Percentiles rank a stretch among this genome's conserved stretches.
These are phyloP conservation scores for Chaetomiaceae sp. DNA, from an alignment of 2,329 filamentous ascomycete species.

Conservation along the genomic window DNA sequence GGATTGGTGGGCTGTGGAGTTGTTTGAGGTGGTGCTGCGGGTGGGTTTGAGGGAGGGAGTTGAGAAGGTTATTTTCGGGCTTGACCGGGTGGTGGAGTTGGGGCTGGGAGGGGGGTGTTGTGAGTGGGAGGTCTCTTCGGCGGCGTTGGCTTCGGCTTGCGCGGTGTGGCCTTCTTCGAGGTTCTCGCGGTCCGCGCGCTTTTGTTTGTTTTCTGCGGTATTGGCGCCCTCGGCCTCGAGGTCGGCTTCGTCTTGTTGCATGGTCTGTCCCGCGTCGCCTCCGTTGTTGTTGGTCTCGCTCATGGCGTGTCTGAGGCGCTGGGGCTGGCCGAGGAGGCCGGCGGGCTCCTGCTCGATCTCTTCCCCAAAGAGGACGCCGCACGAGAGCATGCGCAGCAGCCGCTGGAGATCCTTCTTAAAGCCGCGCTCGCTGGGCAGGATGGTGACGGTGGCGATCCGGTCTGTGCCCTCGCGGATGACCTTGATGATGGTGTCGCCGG, in stretches of 20 bases:
- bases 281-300: slow-evolving; percentile 20
- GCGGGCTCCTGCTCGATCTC: slow-evolving; percentile 38
- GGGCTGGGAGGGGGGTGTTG: neutral
- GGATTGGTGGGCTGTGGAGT: neutral
- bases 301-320: slow-evolving; percentile 24
- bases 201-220: neutral
- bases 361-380: slow-evolving; percentile 39
- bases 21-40: neutral
- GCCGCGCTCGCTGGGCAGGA: slow-evolving; percentile 53
- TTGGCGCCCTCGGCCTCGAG: slow-evolving; percentile 16
- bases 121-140: neutral
- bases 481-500: slow-evolving; percentile 77
- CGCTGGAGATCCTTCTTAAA: slow-evolving; percentile 44
- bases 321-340: slow-evolving; percentile 39
- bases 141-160: slow-evolving; percentile 13
- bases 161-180: slow-evolving; percentile 8
- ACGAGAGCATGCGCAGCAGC: slow-evolving; percentile 39
- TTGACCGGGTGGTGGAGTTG: neutral
- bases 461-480: slow-evolving; percentile 52
- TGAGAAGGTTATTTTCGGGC: neutral
- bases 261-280: slow-evolving; percentile 28
- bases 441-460: slow-evolving; percentile 54
- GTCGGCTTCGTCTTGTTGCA: slow-evolving; percentile 28
- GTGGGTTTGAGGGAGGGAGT: neutral
- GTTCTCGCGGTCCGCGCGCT: neutral